Evolutionary conservation across 1,284 basidiomycete genomes (phyloP).

Genomic region (Xerocomus minutiporus): DNA sequence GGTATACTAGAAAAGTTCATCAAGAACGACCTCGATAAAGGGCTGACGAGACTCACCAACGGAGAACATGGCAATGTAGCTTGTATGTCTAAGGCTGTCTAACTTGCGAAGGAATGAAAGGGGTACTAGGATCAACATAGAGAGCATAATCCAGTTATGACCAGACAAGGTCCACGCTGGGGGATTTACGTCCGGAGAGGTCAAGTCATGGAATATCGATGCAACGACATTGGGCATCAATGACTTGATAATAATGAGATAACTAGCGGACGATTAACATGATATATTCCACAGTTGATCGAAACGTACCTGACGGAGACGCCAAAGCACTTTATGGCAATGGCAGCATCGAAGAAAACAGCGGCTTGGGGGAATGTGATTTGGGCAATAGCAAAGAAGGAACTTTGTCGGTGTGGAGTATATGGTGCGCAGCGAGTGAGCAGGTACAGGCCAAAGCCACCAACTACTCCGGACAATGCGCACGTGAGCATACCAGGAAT

Average conservation of each 20-base stretch:
- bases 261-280: conserved; percentile 43
- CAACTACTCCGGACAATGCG: conserved; percentile 76
- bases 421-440: conserved; percentile 83
- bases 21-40: neutral
- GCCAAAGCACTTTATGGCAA: conserved; percentile 95
- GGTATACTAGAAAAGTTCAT: conserved; percentile 49
- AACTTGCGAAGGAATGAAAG: conserved; percentile 83
- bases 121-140: conserved; percentile 83
- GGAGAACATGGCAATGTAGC: conserved; percentile 83
- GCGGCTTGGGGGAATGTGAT: conserved; percentile 83
- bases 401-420: conserved; percentile 70
- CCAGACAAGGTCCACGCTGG: conserved; percentile 75
- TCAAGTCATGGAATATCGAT: conserved; percentile 76
- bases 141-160: conserved; percentile 76
- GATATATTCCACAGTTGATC: neutral
- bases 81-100: conserved; percentile 79
- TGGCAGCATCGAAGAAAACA: conserved; percentile 87
- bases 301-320: conserved; percentile 80
- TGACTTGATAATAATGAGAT: conserved; percentile 91
- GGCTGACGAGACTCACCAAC: conserved; percentile 51
- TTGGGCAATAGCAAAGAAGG: conserved; percentile 83
- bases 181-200: conserved; percentile 58
- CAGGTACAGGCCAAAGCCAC: conserved; percentile 86
- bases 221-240: conserved; percentile 92
- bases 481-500: conserved; percentile 88